phyloP scores from a whole-genome alignment of 257 asterid species.

The Solanum clarkiae region DNA sequence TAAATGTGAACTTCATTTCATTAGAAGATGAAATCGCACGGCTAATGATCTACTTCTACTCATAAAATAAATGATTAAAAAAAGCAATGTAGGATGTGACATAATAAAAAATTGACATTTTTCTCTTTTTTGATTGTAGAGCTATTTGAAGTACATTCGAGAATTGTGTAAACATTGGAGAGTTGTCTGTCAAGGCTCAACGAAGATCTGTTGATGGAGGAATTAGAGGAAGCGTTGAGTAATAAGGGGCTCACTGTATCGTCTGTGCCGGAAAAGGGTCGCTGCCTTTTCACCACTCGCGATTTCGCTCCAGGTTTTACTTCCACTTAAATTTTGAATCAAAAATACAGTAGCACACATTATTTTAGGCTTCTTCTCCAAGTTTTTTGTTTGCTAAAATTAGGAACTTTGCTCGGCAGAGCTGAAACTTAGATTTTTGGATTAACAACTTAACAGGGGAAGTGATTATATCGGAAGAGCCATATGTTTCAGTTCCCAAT shows the following conservation, averaged over 20 bases:
- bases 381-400: background rate
- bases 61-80: no score
- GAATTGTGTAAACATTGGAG: background rate
- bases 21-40: no score
- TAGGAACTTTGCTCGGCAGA: background rate
- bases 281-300: constrained; percentile 60
- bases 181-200: background rate
- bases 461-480: constrained; percentile 59
- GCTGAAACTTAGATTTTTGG: background rate
- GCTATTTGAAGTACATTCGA: no score
- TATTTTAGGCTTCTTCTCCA: background rate
- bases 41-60: no score
- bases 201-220: constrained; percentile 34
- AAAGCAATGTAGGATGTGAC: no score
- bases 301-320: constrained; percentile 66
- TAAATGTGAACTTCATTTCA: no score
- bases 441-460: constrained; percentile 37
- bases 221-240: constrained; percentile 26
- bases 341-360: background rate
- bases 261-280: constrained; percentile 62
- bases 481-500: constrained; percentile 72
- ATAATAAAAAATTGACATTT: background rate
- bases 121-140: background rate
- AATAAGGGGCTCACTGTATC: constrained; percentile 27
- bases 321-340: background rate